A percentile compares a stretch with the other conserved stretches of the same genome.
phyloP scores from a whole-genome alignment of 768 basidiomycete genomes.

The Suillus brevipes region DNA sequence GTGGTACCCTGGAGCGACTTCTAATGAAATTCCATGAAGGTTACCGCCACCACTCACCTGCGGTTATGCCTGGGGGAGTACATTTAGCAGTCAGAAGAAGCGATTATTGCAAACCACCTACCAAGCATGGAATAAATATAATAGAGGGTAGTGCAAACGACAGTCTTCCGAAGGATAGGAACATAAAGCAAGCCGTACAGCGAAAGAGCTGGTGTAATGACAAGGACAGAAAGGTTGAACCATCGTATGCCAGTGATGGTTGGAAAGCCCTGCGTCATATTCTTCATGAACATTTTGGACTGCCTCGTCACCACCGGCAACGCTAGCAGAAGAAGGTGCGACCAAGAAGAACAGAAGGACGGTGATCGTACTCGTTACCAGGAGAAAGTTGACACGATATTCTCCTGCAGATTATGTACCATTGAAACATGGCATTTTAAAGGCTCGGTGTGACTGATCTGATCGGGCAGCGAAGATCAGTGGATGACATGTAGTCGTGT shows the following conservation, averaged over 20 bases:
- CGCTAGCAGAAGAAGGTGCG: conserved; percentile 1
- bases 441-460: conserved; percentile 1
- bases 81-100: conserved; percentile 18
- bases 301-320: conserved; percentile 1
- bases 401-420: conserved; percentile 3
- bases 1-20: conserved; percentile 60
- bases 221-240: conserved; percentile 75
- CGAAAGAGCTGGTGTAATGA: conserved; percentile 68
- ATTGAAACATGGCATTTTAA: conserved; percentile 2
- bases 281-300: conserved; percentile 12
- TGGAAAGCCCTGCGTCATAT: conserved; percentile 39
- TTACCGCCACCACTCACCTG: conserved; percentile 31
- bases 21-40: conserved; percentile 6
- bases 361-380: conserved; percentile 14
- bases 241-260: conserved; percentile 60
- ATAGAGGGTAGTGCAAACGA: conserved; percentile 65
- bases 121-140: conserved; percentile 90
- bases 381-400: conserved; percentile 22
- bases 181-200: conserved; percentile 64
- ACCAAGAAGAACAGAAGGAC: conserved; percentile 8
- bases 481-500: conserved; percentile 1
- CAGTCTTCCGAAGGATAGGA: conserved; percentile 49
- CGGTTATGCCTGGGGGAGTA: conserved; percentile 45
- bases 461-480: conserved; percentile 1
- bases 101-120: conserved; percentile 29